Evolutionary conservation across 2,329 filamentous ascomycete genomes (phyloP), one percentile per base, ranked within the genome.

Genomic region (Penicillium digitatum): DNA sequence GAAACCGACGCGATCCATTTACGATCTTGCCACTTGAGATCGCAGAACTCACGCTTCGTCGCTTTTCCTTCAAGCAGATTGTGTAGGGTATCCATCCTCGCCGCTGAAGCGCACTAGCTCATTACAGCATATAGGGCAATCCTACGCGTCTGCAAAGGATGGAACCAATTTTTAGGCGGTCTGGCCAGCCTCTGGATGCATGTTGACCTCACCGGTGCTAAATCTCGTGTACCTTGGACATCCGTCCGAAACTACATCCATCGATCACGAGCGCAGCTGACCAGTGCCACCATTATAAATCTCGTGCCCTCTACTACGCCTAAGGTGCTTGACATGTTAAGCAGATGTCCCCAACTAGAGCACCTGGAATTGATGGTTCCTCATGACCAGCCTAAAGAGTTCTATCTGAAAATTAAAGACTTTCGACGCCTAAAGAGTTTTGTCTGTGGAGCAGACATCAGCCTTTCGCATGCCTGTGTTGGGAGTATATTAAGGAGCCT

Each of bases 61-160:
- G 81, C 57, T 71, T 85, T n/a, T 69, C 73, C 29, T 83, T 85
- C 65, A 73, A 70, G 47, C 72, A 82, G 50, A 72, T 78, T 48
- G 72, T 81, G 70, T 80, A 73, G 54, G 70, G 63, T 9, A 22
- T 1, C 11, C 6, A 14, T 12, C 10, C 1, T 20, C 3, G 12
- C 3, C 6, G 43, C 9, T 27, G 9, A n/a, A n/a, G 27, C 32
- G 2, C 3, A 27, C 44, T 22, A 48, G 34, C 53, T 57, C 20
- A 60, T 43, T 11, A 32, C 20, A 16, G 34, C 16, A 29, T 12
- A 48, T 22, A 79, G 78, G 14, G 72, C 66, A 38, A 77, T 80
- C 27, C 74, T 81, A 42, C 76, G 79, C 8, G 82, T 86, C 3
- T 84, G 78, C 35, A 81, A 77, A 66, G 70, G 72, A 45, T 87